These are phyloP conservation scores for Craterostigma plantagineum DNA, from an alignment of 257 asterid genomes.

Conservation along the genomic window DNA sequence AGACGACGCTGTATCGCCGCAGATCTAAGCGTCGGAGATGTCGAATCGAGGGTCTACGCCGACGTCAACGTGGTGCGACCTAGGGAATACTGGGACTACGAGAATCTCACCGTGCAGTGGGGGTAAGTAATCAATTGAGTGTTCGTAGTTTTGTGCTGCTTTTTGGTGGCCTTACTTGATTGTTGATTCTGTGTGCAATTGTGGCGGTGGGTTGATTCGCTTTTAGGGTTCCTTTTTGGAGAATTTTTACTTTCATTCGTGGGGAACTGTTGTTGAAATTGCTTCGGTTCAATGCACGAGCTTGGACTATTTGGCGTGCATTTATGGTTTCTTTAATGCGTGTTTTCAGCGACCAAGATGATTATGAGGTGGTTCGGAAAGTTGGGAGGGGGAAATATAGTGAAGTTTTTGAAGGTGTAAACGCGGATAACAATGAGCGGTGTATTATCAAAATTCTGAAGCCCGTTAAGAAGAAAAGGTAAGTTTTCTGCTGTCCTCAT, in stretches of 20 bases:
- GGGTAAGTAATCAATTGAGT: conserved; percentile 26
- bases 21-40: conserved; percentile 38
- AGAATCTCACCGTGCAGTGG: conserved; percentile 59
- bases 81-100: conserved; percentile 75
- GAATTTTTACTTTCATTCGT: too few species aligned
- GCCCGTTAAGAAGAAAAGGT: conserved; percentile 98
- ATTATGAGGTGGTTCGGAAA: conserved; percentile 84
- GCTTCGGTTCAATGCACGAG: not conserved
- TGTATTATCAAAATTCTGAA: conserved; percentile 86
- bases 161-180: not conserved
- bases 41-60: conserved; percentile 63
- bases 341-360: conserved; percentile 70
- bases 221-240: too few species aligned
- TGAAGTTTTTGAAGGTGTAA: conserved; percentile 90
- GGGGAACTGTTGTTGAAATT: too few species aligned
- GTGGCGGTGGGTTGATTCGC: not conserved
- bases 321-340: not conserved
- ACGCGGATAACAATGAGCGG: conserved; percentile 61
- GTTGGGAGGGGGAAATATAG: conserved; percentile 97
- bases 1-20: conserved; percentile 16
- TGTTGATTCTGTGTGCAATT: not conserved
- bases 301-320: not conserved
- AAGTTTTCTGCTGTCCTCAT: not conserved
- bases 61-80: conserved; percentile 73
- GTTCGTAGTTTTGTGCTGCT: not conserved